Evolutionary conservation across 345 rosid genomes (phyloP).

Genomic region (Syzygium aqueum): DNA sequence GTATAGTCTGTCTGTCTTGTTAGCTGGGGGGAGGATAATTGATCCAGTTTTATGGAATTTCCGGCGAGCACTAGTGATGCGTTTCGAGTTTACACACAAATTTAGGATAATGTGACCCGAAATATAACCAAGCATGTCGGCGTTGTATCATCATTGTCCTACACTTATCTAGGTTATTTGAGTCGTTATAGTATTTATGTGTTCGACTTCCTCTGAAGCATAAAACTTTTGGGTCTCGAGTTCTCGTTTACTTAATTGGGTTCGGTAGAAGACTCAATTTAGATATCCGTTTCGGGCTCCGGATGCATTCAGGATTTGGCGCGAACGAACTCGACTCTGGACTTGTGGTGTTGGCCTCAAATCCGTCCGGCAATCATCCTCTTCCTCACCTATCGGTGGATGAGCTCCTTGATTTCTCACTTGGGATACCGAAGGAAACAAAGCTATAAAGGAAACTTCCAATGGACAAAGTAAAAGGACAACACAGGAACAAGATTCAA

Average conservation of each 20-base stretch:
- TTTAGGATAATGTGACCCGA: not conserved
- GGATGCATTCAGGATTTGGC: not conserved
- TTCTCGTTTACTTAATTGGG: not conserved
- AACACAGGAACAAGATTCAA: not conserved
- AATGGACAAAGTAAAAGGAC: not conserved
- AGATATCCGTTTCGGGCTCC: not conserved
- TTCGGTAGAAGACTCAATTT: not conserved
- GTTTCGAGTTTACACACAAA: not conserved
- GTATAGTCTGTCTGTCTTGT: not conserved
- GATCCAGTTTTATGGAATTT: not conserved
- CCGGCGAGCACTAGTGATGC: not conserved
- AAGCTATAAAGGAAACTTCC: not conserved
- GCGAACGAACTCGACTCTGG: not conserved
- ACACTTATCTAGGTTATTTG: not conserved
- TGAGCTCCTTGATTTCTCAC: not conserved
- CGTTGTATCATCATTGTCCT: not conserved
- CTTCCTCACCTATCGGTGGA: not conserved
- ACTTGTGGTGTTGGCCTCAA: not conserved
- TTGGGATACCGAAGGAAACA: not conserved
- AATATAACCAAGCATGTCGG: not conserved
- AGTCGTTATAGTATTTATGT: not conserved
- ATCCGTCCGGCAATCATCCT: not conserved
- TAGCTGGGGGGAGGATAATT: not conserved
- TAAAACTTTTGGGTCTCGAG: not conserved
- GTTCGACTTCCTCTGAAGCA: not conserved